phyloP scores from a whole-genome alignment of 768 basidiomycete genomes.

The Leccinum truebloodii region DNA sequence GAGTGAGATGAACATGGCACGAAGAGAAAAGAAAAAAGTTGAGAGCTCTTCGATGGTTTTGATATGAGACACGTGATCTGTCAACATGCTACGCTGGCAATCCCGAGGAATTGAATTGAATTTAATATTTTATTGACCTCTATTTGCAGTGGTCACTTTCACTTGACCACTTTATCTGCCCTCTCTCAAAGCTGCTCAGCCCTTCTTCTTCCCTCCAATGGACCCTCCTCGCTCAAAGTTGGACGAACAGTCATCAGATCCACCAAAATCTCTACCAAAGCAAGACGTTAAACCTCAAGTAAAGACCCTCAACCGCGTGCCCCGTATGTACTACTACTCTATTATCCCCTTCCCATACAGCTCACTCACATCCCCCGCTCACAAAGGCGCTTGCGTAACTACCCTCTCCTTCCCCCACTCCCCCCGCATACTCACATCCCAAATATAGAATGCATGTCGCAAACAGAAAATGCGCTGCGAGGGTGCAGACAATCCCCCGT shows the following conservation, averaged over 20 bases:
- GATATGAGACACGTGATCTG: neutral
- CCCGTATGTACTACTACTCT: slow-evolving; percentile 56
- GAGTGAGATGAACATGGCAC: slow-evolving; percentile 42
- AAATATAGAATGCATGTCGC: slow-evolving; percentile 82
- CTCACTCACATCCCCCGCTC: slow-evolving; percentile 9
- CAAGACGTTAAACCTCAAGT: slow-evolving; percentile 70
- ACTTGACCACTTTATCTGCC: slow-evolving; percentile 12
- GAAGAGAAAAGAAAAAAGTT: neutral
- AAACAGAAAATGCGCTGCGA: slow-evolving; percentile 98
- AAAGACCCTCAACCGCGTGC: slow-evolving; percentile 83
- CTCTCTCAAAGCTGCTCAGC: slow-evolving; percentile 42
- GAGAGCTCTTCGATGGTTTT: too few species aligned
- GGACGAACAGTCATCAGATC: slow-evolving; percentile 47
- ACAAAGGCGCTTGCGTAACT: neutral
- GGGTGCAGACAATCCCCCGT: slow-evolving; percentile 96
- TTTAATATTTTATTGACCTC: slow-evolving; percentile 17
- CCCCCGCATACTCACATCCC: slow-evolving; percentile 15
- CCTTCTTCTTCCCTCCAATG: slow-evolving; percentile 13
- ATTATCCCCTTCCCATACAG: slow-evolving; percentile 4
- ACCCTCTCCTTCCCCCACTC: neutral
- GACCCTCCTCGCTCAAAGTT: slow-evolving; percentile 42
- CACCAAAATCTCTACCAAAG: slow-evolving; percentile 43
- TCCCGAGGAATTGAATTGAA: neutral
- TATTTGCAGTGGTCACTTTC: neutral
- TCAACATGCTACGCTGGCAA: slow-evolving; percentile 1